Base-by-base conservation (phyloP, 305 asterid species). In the Fraxinus floribunda region DNA sequence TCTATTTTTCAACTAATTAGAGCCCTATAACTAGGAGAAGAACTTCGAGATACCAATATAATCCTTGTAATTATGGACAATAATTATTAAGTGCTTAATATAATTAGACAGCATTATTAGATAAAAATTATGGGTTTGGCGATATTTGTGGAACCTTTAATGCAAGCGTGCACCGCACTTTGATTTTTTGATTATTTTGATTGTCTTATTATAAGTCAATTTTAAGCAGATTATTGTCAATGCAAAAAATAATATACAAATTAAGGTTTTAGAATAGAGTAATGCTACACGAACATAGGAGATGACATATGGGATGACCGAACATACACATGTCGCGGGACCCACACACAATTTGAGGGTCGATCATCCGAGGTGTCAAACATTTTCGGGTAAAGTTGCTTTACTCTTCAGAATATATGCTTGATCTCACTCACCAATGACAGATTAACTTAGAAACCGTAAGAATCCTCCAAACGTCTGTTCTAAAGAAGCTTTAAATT, bases 61-160 rank as follows among this genome's bases (percentile, higher is more conserved):
- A 77, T 84, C 74, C 36, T 66, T 84, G 81, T 80, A 75, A 90
- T 88, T 78, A 85, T 87, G 87, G 82, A 26, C 22, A 74, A 90
- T 88, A 84, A 88, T 88, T 79, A 83, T 81, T 30, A 26, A 71
- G 80, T 82, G 83, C 84, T 62, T 78, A 86, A 78, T 79, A 80
- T 83, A 76, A 86, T 26, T 68, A 68, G 91, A 89, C 93, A 89
- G 11, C 92, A 92, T 92, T 83, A 92, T 90, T 88, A 60, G 81
- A 82, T 78, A 15, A 49, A 87, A 30, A 29, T 5, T 86, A 80
- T 89, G 88, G 86, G 60, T 76, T 70, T 75, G 77, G 87, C 89
- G 79, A 85, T 84, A 86, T 87, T 89, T 68, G 87, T 92, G 93
- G 92, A 90, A 84, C 84, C 90, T 78, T 38, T 72, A 15, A 16